These are phyloP conservation scores for Fusarium sp. DNA, from an alignment of 2,329 filamentous ascomycete genomes.

Conservation along the genomic window DNA sequence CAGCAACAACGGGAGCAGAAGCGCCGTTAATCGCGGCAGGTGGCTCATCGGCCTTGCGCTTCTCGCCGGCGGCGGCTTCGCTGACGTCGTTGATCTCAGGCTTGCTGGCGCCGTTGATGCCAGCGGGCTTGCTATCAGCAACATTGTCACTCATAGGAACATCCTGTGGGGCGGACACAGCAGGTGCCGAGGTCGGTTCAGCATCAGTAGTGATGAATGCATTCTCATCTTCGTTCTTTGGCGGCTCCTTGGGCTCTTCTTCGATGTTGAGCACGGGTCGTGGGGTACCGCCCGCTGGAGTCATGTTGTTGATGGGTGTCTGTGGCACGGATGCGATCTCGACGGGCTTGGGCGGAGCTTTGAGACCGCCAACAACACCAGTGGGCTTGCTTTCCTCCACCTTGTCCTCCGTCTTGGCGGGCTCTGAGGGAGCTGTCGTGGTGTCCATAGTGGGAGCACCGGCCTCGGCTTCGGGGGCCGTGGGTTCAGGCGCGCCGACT, in stretches of 20 bases:
- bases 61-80: slow-evolving; percentile 44
- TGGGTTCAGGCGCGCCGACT: slow-evolving; percentile 47
- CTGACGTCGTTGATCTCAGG: slow-evolving; percentile 25
- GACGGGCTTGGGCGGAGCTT: slow-evolving; percentile 47
- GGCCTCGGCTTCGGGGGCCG: slow-evolving; percentile 45
- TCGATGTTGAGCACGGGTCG: slow-evolving; percentile 50
- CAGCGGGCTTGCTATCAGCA: slow-evolving; percentile 18
- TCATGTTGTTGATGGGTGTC: slow-evolving; percentile 50
- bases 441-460: slow-evolving; percentile 44
- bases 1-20: slow-evolving; percentile 8
- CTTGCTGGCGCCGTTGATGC: slow-evolving; percentile 36
- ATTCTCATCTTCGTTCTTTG: slow-evolving; percentile 40
- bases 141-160: slow-evolving; percentile 27
- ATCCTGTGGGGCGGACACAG: slow-evolving; percentile 36
- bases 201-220: slow-evolving; percentile 42
- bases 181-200: slow-evolving; percentile 38
- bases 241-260: slow-evolving; percentile 45
- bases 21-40: slow-evolving; percentile 37
- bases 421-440: slow-evolving; percentile 36
- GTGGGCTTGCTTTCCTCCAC: slow-evolving; percentile 32
- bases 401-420: slow-evolving; percentile 41
- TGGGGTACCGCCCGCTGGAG: slow-evolving; percentile 51
- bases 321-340: slow-evolving; percentile 51
- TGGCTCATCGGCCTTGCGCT: slow-evolving; percentile 55
- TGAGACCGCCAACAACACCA: slow-evolving; percentile 30